phyloP scores from a whole-genome alignment of 495 filamentous ascomycete species.

The Rostrohypoxylon terebratum region DNA sequence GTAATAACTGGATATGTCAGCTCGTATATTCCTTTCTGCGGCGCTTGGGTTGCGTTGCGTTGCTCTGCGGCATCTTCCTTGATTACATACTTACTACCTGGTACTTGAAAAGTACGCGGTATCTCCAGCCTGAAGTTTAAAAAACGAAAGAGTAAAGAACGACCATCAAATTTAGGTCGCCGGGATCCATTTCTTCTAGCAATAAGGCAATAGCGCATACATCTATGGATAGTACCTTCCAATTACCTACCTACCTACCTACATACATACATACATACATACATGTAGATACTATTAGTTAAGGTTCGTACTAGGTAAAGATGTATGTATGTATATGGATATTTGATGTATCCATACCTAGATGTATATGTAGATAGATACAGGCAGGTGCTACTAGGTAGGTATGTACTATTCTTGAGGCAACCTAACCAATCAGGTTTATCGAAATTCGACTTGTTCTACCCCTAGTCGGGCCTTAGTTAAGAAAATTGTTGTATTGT shows the following conservation, averaged over 20 bases:
- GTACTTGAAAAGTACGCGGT: background rate
- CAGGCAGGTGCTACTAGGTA: no score
- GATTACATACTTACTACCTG: conserved; percentile 28
- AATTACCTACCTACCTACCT: no score
- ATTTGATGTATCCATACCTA: no score
- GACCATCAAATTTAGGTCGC: conserved; percentile 6
- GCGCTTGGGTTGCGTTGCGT: conserved; percentile 12
- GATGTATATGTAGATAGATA: no score
- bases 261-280: no score
- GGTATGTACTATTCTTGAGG: background rate
- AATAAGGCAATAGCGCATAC: conserved; percentile 4
- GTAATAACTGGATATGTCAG: conserved; percentile 33
- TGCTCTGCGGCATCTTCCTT: conserved; percentile 17
- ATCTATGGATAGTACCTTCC: no score
- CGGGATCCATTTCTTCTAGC: background rate
- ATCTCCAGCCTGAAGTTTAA: background rate
- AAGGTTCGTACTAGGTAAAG: conserved; percentile 4
- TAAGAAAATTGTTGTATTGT: conserved; percentile 37
- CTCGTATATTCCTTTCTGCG: conserved; percentile 35
- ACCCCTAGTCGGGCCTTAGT: conserved; percentile 45
- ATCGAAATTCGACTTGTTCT: conserved; percentile 34
- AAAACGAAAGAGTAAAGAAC: background rate
- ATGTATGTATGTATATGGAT: no score
- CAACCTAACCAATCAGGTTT: conserved; percentile 37
- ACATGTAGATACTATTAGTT: no score